Evolutionary conservation across 306 rosid species (phyloP), one percentile per base, ranked within the genome.

Genomic region (Alnus glutinosa): DNA sequence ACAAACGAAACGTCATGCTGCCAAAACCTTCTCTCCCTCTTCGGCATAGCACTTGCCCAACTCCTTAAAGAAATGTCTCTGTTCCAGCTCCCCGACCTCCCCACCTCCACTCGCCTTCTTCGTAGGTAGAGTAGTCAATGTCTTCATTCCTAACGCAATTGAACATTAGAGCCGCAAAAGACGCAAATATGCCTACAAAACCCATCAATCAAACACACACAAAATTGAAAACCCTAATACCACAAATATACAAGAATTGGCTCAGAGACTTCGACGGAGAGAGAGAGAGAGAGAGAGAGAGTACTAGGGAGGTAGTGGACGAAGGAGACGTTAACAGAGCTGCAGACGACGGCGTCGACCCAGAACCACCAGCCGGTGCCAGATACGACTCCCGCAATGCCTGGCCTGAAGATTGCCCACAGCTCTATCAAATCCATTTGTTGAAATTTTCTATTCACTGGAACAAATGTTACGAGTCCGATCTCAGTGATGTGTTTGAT

Each of bases 311-410:
- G 98, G 85, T 95, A 93, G 89, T 95, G 89, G 74, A 95, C 74
- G 87, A 95, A 95, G 77, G 99, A 86, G 68, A 93, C 93, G 48
- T 89, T 78, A 67, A 85, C 86, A 74, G 94, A 84, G 83, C 97
- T 95, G 87, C 99, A 93, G 44, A 95, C 97, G 69, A 95, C 98
- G 85, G 99, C 99, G 82, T 95, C 99, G 1, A 93, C 89, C 99
- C 99, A 95, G 86, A 95, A 91, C 99, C 99, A 93, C 99, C 99
- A 95, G 7, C 97, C 99, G 70, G 94, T 89, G 47, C 97, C 99
- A 77, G 93, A 95, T 48, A 95, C 84, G 2, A 93, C 96, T 7
- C 99, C 99, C 3, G 99, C 91, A 37, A 95, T 85, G 8, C 97
- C 99, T 10, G 99, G 96, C 70, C 99, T 98, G 74, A 95, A 95